Evolutionary conservation across 371 early-diverging fungal genomes (phyloP).

Genomic region (Rhizopus arrhizus): DNA sequence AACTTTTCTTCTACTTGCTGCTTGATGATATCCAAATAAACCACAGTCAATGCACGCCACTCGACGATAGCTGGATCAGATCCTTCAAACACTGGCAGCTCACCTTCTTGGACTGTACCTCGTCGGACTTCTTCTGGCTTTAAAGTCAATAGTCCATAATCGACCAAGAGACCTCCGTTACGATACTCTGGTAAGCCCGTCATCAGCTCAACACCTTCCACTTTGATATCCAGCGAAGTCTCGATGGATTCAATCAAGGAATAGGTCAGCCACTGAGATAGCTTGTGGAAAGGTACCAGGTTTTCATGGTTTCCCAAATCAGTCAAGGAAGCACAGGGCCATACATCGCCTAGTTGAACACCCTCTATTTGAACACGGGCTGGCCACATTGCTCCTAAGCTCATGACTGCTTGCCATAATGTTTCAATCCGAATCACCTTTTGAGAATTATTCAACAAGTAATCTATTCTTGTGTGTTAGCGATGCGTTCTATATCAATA

Average conservation of each 20-base stretch:
- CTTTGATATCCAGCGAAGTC: constrained; percentile 53
- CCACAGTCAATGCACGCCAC: constrained; percentile 92
- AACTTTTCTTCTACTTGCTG: constrained; percentile 54
- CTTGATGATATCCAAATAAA: constrained; percentile 77
- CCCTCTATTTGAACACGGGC: constrained; percentile 73
- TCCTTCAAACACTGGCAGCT: constrained; percentile 72
- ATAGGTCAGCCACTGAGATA: constrained; percentile 95
- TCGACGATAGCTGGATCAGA: constrained; percentile 85
- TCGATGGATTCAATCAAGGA: constrained; percentile 84
- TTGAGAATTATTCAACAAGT: constrained; percentile 32
- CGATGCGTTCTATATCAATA: background rate
- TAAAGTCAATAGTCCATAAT: constrained; percentile 44
- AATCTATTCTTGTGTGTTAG: constrained; percentile 35
- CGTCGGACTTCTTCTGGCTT: constrained; percentile 37
- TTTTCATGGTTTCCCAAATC: constrained; percentile 38
- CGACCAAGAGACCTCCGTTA: constrained; percentile 71
- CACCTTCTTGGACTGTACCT: constrained; percentile 14
- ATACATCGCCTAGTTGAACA: constrained; percentile 86
- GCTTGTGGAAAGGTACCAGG: constrained; percentile 86
- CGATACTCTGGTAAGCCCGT: constrained; percentile 94
- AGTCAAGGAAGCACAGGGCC: constrained; percentile 73
- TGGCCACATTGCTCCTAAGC: constrained; percentile 52
- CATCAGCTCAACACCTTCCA: constrained; percentile 66
- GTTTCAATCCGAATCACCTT: constrained; percentile 33
- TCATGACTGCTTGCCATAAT: constrained; percentile 79